Conservation (phyloP, 2,329 filamentous ascomycete species). For the Pseudogymnoascus sp. region DNA sequence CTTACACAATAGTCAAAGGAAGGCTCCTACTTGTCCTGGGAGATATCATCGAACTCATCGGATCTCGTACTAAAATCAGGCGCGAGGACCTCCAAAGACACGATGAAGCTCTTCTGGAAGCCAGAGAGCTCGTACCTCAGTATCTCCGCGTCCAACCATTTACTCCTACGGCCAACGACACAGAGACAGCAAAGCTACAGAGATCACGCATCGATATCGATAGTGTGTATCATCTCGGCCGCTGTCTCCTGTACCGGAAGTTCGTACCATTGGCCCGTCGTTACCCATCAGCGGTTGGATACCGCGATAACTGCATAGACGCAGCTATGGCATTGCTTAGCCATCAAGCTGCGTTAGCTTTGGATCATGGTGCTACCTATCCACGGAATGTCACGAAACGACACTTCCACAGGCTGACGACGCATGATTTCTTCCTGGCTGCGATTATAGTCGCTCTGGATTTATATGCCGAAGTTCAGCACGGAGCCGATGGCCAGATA, state of each 20-base stretch:
- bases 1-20: slow-evolving; percentile 11
- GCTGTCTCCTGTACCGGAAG: slow-evolving; percentile 11
- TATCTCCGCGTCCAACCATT: not conserved
- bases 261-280: slow-evolving; percentile 8
- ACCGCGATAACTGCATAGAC: slow-evolving; percentile 9
- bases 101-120: slow-evolving; percentile 1
- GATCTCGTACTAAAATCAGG: not conserved
- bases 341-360: slow-evolving; percentile 12
- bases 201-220: slow-evolving; percentile 4
- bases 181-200: not conserved
- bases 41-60: slow-evolving; percentile 11
- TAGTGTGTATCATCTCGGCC: slow-evolving; percentile 11
- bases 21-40: slow-evolving; percentile 10
- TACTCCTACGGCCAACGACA: not conserved
- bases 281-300: slow-evolving; percentile 1
- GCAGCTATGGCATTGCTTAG: slow-evolving; percentile 12
- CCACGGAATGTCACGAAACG: slow-evolving; percentile 4
- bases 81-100: slow-evolving; percentile 8
- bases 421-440: slow-evolving; percentile 15
- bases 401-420: slow-evolving; percentile 10
- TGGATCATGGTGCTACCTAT: not conserved
- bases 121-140: not conserved
- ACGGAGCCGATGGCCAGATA: not conserved
- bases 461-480: slow-evolving; percentile 11
- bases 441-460: slow-evolving; percentile 15